Percentiles rank a stretch among this genome's conserved stretches.
Evolutionary conservation across 2,329 filamentous ascomycete species (phyloP).

Genomic region (Pseudogymnoascus sp.): DNA sequence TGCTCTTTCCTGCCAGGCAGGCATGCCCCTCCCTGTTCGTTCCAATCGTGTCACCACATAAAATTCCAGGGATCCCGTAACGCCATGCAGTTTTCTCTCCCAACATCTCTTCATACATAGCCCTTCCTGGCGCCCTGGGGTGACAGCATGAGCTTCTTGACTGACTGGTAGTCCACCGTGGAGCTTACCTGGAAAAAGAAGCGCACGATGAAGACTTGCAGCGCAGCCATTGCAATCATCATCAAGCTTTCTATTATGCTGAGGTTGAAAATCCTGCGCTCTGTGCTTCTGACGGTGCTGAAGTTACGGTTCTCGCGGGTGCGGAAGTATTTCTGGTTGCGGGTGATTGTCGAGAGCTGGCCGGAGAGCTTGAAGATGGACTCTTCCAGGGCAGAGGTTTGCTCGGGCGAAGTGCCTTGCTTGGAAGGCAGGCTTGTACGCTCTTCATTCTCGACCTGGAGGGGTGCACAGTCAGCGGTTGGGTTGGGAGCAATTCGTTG

Average conservation of each 20-base stretch:
- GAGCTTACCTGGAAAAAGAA: conserved; percentile 89
- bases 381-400: conserved; percentile 83
- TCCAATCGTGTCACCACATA: conserved; percentile 14
- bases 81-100: conserved; percentile 15
- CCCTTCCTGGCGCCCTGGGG: conserved; percentile 57
- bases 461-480: not conserved
- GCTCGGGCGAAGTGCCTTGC: conserved; percentile 80
- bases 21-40: conserved; percentile 1
- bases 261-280: conserved; percentile 94
- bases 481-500: not conserved
- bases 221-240: conserved; percentile 88
- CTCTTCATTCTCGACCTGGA: conserved; percentile 81
- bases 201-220: conserved; percentile 94
- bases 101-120: conserved; percentile 47
- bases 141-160: conserved; percentile 18
- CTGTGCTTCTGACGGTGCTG: conserved; percentile 92
- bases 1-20: not conserved
- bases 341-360: conserved; percentile 85
- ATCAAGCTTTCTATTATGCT: conserved; percentile 85
- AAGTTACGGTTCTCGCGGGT: conserved; percentile 98
- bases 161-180: not conserved
- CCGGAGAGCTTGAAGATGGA: conserved; percentile 91
- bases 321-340: conserved; percentile 99
- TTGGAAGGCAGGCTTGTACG: conserved; percentile 78
- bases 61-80: conserved; percentile 19